Conservation (phyloP, 164 flowering plant genomes). For the Umbellularia californica region DNA sequence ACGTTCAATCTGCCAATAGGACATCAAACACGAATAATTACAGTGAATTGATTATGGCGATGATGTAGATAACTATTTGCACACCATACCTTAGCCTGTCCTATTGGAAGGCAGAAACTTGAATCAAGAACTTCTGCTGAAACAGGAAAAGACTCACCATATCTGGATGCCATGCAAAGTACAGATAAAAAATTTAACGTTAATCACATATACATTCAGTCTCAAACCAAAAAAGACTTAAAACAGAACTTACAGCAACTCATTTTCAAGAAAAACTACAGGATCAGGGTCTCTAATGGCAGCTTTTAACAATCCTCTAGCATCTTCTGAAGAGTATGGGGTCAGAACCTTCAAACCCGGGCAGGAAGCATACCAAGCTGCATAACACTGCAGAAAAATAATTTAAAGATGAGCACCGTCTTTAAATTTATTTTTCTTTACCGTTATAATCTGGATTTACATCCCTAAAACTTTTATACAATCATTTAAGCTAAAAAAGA, state of each 20-base stretch:
- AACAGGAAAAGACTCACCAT: constrained; percentile 90
- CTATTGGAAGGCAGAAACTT: constrained; percentile 78
- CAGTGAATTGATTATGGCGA: neutral
- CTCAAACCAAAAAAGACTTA: neutral
- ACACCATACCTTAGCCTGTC: constrained; percentile 75
- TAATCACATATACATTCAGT: neutral
- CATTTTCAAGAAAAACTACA: constrained; percentile 89
- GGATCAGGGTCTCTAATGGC: constrained; percentile 81
- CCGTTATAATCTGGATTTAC: neutral
- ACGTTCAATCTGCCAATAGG: constrained; percentile 60
- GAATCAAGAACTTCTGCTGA: constrained; percentile 88
- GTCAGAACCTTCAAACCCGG: constrained; percentile 83
- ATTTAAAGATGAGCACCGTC: neutral
- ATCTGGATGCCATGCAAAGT: constrained; percentile 34
- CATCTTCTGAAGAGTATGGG: constrained; percentile 86
- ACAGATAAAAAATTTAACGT: neutral
- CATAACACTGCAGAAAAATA: constrained; percentile 57
- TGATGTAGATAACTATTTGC: neutral
- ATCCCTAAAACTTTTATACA: too few relatives aligned
- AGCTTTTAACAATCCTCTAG: constrained; percentile 73
- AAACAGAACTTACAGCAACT: constrained; percentile 49
- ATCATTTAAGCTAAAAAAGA: too few relatives aligned
- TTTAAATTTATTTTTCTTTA: neutral
- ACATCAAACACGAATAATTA: neutral
- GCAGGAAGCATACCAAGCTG: constrained; percentile 65